phyloP scores from a whole-genome alignment of 345 rosid species.

The Eucalyptus decipiens region DNA sequence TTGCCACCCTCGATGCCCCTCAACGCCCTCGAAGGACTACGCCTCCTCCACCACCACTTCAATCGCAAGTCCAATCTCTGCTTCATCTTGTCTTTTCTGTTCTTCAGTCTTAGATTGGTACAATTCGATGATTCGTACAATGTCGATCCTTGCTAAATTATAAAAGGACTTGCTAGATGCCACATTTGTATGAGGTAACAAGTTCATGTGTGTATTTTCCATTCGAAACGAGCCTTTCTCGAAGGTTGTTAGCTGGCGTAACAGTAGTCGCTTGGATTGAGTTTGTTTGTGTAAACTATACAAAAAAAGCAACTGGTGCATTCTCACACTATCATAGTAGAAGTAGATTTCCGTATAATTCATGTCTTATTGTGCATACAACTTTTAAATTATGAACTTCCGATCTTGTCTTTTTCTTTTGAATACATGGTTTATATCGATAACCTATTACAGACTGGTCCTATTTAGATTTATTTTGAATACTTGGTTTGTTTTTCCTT shows the following conservation, averaged over 20 bases:
- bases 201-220: not conserved
- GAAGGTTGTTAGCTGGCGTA: not conserved
- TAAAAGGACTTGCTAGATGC: not conserved
- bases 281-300: not conserved
- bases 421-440: not conserved
- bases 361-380: not conserved
- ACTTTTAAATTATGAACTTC: not conserved
- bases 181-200: not conserved
- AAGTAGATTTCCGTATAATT: not conserved
- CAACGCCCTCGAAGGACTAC: fast-evolving
- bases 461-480: not conserved
- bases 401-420: not conserved
- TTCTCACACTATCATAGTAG: not conserved
- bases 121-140: fast-evolving
- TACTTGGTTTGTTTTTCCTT: not conserved
- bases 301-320: not conserved
- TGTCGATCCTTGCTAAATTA: not conserved
- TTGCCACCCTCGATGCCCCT: too few relatives aligned
- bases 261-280: not conserved
- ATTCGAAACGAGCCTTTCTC: fast-evolving
- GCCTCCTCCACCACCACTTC: too few relatives aligned
- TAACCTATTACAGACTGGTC: not conserved
- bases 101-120: too few relatives aligned
- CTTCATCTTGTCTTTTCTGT: fast-evolving
- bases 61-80: fast-evolving